Evolutionary conservation across 176 grass and related monocot genomes (phyloP).

Genomic region (Ensete ventricosum): DNA sequence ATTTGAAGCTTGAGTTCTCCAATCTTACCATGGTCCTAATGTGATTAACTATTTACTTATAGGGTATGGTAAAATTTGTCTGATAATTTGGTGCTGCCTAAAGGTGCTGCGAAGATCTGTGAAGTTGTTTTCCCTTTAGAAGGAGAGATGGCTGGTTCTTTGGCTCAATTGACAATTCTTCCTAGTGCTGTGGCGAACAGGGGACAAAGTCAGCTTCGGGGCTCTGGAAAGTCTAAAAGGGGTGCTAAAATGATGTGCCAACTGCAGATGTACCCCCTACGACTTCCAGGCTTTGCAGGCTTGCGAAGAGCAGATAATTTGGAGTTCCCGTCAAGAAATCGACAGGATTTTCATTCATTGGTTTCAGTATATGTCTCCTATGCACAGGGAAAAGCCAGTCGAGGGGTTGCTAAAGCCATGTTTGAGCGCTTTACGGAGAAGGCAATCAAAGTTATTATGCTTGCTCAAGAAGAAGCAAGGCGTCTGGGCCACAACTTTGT

Average conservation of each 20-base stretch:
- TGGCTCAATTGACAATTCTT: conserved; percentile 61
- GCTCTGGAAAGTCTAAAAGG: conserved; percentile 22
- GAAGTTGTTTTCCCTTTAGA: background rate
- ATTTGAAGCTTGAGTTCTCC: background rate
- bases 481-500: conserved; percentile 88
- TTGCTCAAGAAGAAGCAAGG: conserved; percentile 89
- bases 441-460: conserved; percentile 96
- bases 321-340: conserved; percentile 31
- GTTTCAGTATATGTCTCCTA: conserved; percentile 44
- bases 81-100: background rate
- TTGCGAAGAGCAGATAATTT: conserved; percentile 41
- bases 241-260: conserved; percentile 42
- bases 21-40: background rate
- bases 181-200: conserved; percentile 25
- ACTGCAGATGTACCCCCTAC: conserved; percentile 29
- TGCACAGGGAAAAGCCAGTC: conserved; percentile 25
- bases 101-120: background rate
- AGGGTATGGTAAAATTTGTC: background rate
- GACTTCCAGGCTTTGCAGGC: conserved; percentile 53
- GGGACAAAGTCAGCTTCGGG: conserved; percentile 17
- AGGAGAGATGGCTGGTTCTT: conserved; percentile 53
- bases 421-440: conserved; percentile 89
- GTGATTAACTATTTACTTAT: background rate
- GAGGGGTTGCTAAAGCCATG: conserved; percentile 62
- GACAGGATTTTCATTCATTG: conserved; percentile 38